Evolutionary conservation across 768 basidiomycete genomes (phyloP).

Genomic region (Neoboletus subvelutipes): DNA sequence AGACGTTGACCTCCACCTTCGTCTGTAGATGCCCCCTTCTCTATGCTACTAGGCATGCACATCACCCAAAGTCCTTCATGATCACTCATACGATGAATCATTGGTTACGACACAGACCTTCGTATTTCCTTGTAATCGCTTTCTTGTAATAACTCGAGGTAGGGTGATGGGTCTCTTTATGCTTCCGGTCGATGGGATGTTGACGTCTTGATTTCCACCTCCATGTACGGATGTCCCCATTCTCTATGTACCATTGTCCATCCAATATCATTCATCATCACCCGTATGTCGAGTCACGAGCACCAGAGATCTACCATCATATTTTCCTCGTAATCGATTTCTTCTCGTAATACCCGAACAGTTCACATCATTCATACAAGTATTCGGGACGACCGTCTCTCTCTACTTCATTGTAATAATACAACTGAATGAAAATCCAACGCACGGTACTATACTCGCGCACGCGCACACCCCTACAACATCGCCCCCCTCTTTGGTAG

Average conservation of each 20-base stretch:
- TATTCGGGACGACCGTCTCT: background rate
- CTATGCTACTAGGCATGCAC: background rate
- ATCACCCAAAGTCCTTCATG: too few relatives aligned
- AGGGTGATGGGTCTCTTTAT: background rate
- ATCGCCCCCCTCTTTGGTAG: constrained; percentile 32
- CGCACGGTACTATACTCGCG: constrained; percentile 10
- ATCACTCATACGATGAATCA: too few relatives aligned
- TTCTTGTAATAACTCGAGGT: too few relatives aligned
- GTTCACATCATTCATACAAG: background rate
- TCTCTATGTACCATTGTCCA: too few relatives aligned
- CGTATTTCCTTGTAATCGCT: too few relatives aligned
- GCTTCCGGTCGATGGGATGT: background rate
- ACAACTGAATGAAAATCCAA: background rate
- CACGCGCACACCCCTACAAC: constrained; percentile 12
- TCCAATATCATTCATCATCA: background rate
- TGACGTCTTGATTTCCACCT: background rate
- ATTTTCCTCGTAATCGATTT: background rate
- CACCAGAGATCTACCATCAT: background rate
- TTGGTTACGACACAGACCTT: too few relatives aligned
- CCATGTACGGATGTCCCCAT: background rate
- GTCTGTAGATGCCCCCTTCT: background rate
- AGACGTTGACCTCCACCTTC: background rate
- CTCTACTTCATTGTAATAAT: background rate
- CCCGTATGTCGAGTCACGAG: background rate
- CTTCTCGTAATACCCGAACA: background rate